Conservation (phyloP, 176 grass and related monocot genomes). For the Elaeis guineensis region DNA sequence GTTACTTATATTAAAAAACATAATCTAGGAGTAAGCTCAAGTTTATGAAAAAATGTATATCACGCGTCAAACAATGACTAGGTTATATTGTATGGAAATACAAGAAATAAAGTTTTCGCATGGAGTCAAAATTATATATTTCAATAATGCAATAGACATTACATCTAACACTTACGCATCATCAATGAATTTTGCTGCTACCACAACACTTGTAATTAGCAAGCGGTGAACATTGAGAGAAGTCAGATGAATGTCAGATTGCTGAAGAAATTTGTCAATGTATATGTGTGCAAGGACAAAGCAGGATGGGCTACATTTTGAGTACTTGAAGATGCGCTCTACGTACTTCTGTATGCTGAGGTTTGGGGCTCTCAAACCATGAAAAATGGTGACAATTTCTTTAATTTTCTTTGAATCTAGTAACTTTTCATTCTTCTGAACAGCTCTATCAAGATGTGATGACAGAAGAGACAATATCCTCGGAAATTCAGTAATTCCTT, state of each 20-base stretch:
- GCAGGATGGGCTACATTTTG: constrained; percentile 84
- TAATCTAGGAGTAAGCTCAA: too few relatives aligned
- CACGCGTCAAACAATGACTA: too few relatives aligned
- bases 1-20: too few relatives aligned
- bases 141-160: too few relatives aligned
- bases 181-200: constrained; percentile 94
- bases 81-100: too few relatives aligned
- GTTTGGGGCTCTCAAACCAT: constrained; percentile 61
- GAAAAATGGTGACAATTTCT: constrained; percentile 48
- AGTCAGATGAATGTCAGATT: constrained; percentile 60
- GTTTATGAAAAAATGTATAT: too few relatives aligned
- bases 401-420: constrained; percentile 39
- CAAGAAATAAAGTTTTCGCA: too few relatives aligned
- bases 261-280: constrained; percentile 78
- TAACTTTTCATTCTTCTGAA: constrained; percentile 53
- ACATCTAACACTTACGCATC: constrained; percentile 46
- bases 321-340: constrained; percentile 91
- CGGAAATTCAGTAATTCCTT: constrained; percentile 40
- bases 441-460: constrained; percentile 42
- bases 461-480: constrained; percentile 67
- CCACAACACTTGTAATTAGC: constrained; percentile 65
- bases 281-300: constrained; percentile 82
- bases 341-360: constrained; percentile 69
- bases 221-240: constrained; percentile 68
- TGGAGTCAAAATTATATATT: too few relatives aligned